Percentiles rank a stretch among this genome's conserved stretches.
phyloP scores from a whole-genome alignment of 139 green algal genomes.

The Spirogloea muscicola region DNA sequence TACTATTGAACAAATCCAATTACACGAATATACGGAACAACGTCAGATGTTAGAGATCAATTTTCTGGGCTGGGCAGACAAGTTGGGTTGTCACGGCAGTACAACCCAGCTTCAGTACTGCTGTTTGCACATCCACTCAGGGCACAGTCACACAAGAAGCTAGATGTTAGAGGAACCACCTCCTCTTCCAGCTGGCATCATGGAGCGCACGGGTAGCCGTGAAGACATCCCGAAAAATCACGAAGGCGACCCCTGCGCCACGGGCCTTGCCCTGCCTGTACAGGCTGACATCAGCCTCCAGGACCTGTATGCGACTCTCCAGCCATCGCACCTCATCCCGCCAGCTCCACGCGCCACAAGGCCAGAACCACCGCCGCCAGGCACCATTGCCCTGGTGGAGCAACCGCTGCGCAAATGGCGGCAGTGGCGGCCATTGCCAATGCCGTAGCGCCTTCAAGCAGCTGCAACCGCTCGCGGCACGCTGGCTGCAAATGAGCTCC shows the following conservation, averaged over 20 bases:
- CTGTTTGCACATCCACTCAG: neutral
- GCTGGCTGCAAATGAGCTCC: neutral
- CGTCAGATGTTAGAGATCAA: neutral
- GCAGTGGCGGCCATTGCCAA: neutral
- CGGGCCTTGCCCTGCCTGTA: neutral
- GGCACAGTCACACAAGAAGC: neutral
- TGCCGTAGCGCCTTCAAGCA: neutral
- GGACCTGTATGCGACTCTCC: neutral
- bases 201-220: slow-evolving; percentile 28
- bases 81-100: neutral
- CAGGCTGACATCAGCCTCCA: slow-evolving; percentile 9
- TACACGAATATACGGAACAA: neutral
- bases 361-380: slow-evolving; percentile 10
- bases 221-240: slow-evolving; percentile 41
- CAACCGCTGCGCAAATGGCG: neutral
- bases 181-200: slow-evolving; percentile 6
- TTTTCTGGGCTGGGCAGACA: neutral
- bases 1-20: neutral
- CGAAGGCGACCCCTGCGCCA: slow-evolving; percentile 39
- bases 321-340: slow-evolving; percentile 27
- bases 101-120: neutral
- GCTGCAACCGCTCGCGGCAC: neutral
- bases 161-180: neutral
- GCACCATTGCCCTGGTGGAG: too few species aligned
- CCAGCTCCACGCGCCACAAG: slow-evolving; percentile 5